Evolutionary conservation across 2,329 filamentous ascomycete species (phyloP).

Genomic region (Lachnellula subtilissima): DNA sequence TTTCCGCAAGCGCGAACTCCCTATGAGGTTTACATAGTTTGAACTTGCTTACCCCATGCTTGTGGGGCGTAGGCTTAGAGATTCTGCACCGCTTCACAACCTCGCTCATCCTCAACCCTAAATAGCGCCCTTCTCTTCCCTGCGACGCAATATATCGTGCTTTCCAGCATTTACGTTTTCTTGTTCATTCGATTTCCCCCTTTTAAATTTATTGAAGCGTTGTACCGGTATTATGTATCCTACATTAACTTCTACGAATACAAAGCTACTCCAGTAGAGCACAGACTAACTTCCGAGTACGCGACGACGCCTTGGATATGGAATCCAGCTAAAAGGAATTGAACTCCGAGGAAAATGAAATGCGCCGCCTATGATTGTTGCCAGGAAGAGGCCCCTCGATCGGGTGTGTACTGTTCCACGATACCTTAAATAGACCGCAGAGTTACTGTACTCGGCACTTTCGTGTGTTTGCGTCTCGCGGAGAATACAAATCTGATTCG

Average conservation of each 20-base stretch:
- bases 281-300: too few species aligned
- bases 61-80: too few species aligned
- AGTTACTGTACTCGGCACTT: not conserved
- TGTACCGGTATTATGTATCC: too few species aligned
- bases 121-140: too few species aligned
- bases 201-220: too few species aligned
- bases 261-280: too few species aligned
- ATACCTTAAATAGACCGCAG: not conserved
- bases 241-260: too few species aligned
- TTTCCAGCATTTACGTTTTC: too few species aligned
- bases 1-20: not conserved
- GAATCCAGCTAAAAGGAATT: not conserved
- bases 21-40: not conserved
- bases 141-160: too few species aligned
- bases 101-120: not conserved
- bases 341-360: not conserved
- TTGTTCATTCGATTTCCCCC: too few species aligned
- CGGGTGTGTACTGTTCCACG: not conserved
- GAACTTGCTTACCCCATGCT: too few species aligned
- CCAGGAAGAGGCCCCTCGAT: not conserved
- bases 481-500: not conserved
- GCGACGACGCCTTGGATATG: not conserved
- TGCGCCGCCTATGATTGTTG: not conserved
- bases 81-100: not conserved
- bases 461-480: not conserved